Conservation (phyloP, 495 filamentous ascomycete genomes). For the Clavariopsis aquatica region DNA sequence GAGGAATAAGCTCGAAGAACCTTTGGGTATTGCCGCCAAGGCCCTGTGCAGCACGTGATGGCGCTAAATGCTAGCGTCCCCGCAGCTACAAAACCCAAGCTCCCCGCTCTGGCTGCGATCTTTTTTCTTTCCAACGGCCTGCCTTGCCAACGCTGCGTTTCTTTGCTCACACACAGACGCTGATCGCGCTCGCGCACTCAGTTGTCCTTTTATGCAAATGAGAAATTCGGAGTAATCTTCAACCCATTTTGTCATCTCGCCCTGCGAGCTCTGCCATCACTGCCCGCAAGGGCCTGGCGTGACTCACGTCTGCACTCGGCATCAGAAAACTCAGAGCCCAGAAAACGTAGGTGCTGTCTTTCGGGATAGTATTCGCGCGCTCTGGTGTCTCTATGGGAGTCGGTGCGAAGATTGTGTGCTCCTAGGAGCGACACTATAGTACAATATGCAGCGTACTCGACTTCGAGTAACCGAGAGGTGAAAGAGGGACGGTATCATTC, state of each 20-base stretch:
- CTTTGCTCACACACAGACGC: constrained; percentile 94
- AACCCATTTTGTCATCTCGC: constrained; percentile 55
- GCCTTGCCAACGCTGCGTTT: constrained; percentile 99
- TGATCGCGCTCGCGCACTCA: constrained; percentile 34
- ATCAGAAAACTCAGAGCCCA: constrained; percentile 92
- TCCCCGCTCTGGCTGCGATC: constrained; percentile 3
- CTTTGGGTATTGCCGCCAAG: background rate
- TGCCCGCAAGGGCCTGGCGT: constrained; percentile 93
- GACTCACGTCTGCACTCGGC: constrained; percentile 92
- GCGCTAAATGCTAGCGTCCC: constrained; percentile 17
- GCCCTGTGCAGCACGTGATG: background rate
- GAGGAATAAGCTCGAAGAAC: too few species aligned
- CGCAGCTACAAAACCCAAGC: constrained; percentile 29
- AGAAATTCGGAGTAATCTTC: constrained; percentile 99
- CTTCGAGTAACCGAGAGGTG: constrained; percentile 46
- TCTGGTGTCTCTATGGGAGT: constrained; percentile 46
- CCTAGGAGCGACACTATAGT: constrained; percentile 78
- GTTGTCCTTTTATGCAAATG: constrained; percentile 70
- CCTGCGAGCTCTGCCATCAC: constrained; percentile 50
- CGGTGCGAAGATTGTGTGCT: constrained; percentile 52
- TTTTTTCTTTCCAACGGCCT: constrained; percentile 68
- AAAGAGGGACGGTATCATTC: constrained; percentile 71
- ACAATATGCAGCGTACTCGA: constrained; percentile 93
- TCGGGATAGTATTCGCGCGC: constrained; percentile 18
- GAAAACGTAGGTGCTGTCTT: constrained; percentile 46